Evolutionary conservation across 2,329 filamentous ascomycete genomes (phyloP).

Genomic region (Ascochyta rabiei): DNA sequence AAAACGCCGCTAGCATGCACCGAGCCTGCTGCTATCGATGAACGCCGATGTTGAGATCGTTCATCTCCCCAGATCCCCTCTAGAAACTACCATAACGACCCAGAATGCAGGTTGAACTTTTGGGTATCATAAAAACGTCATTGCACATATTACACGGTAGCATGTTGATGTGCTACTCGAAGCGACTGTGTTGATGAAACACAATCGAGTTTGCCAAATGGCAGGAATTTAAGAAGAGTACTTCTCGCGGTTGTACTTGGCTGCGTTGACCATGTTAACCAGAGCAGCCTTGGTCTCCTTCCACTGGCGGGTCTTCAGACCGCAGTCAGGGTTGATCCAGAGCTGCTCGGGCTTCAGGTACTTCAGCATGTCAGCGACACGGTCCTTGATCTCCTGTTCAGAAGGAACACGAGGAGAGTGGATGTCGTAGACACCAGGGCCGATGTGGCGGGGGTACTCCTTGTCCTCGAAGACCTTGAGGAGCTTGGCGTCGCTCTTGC

Average conservation of each 20-base stretch:
- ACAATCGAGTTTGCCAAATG: constrained; percentile 31
- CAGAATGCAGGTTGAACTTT: constrained; percentile 52
- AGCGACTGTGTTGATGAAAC: constrained; percentile 43
- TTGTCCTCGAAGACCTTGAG: constrained; percentile 98
- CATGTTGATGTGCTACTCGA: constrained; percentile 48
- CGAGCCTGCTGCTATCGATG: constrained; percentile 30
- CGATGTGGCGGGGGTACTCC: constrained; percentile 96
- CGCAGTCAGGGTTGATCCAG: constrained; percentile 99
- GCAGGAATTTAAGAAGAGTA: constrained; percentile 64
- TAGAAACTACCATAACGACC: constrained; percentile 41
- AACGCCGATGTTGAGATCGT: constrained; percentile 51
- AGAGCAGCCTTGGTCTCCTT: constrained; percentile 97
- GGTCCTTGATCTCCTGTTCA: constrained; percentile 98
- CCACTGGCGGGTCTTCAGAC: constrained; percentile 99
- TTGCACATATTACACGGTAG: constrained; percentile 49
- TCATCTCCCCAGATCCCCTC: constrained; percentile 32
- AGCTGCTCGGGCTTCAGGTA: constrained; percentile 97
- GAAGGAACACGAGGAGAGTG: constrained; percentile 97
- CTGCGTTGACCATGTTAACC: constrained; percentile 96
- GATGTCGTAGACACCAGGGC: constrained; percentile 99
- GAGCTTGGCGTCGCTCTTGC: constrained; percentile 99
- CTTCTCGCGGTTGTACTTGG: constrained; percentile 95
- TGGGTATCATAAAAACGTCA: constrained; percentile 50
- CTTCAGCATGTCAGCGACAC: constrained; percentile 95
- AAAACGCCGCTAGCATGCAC: constrained; percentile 18